Conservation (phyloP, 768 basidiomycete genomes). For the Mycena olivaceomarginata region DNA sequence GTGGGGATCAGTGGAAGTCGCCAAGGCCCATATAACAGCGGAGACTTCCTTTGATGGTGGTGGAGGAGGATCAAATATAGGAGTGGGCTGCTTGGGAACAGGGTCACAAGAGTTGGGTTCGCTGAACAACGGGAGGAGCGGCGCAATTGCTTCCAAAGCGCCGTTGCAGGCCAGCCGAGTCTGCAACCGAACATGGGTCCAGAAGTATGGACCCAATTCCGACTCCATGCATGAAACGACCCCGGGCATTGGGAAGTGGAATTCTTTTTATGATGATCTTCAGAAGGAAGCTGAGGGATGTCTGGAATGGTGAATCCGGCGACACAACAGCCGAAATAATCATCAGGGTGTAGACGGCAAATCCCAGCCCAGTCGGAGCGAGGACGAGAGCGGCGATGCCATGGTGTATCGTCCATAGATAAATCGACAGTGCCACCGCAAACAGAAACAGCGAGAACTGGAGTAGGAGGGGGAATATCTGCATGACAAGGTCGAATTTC, state of each 20-base stretch:
- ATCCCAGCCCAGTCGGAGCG: neutral
- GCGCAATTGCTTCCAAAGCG: slow-evolving; percentile 8
- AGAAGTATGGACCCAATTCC: slow-evolving; percentile 6
- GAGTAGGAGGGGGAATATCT: slow-evolving; percentile 13
- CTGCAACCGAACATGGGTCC: slow-evolving; percentile 1
- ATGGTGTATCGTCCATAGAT: slow-evolving; percentile 18
- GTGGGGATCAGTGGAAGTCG: slow-evolving; percentile 7
- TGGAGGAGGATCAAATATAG: slow-evolving; percentile 3
- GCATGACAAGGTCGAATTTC: slow-evolving; percentile 23
- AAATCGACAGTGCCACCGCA: neutral
- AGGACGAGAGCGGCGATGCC: neutral
- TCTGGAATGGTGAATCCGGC: slow-evolving; percentile 18
- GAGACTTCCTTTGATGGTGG: slow-evolving; percentile 1
- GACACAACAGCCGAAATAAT: slow-evolving; percentile 1
- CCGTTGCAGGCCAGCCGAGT: neutral
- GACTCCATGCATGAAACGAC: slow-evolving; percentile 1
- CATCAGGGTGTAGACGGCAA: slow-evolving; percentile 5
- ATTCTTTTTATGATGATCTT: neutral
- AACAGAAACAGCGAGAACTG: slow-evolving; percentile 6
- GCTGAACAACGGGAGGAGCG: neutral
- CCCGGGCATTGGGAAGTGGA: neutral
- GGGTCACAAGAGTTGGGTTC: neutral
- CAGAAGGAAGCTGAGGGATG: neutral
- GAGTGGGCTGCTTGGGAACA: slow-evolving; percentile 5
- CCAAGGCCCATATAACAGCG: slow-evolving; percentile 12